Base-by-base conservation (phyloP, 2,329 filamentous ascomycete genomes). In the Pestalotiopsis sp. region DNA sequence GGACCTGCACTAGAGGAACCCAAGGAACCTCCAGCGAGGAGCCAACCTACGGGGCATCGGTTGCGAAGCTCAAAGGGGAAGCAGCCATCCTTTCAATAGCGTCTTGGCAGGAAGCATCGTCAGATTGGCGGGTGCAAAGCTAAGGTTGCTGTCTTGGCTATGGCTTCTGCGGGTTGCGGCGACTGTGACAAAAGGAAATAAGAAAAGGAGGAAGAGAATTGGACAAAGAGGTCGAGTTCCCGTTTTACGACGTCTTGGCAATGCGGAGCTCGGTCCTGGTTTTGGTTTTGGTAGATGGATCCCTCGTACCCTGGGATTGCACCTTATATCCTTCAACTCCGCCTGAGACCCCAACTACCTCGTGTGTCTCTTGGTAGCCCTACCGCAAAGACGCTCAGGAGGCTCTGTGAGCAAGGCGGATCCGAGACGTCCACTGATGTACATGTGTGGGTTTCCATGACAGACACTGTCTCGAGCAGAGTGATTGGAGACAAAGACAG, bases 41-140 rank as follows among this genome's bases (percentile, higher is more conserved):
- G 6, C 44, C 30, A 35, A 52, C 44, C 44, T n/a, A 52, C 44
- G 60, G 60, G 60, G 13, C 39, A 17, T 63, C 39, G 60, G 24
- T 48, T 55, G 62, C 62, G 48, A n/a, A 65, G 24, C 62, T 65
- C 35, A 65, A 65, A 65, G 24, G 56, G 62, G 62, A 65, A 65
- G 39, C 62, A 65, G 62, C 62, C 62, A 65, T 65, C 13, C 38
- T 56, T 35, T 24, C 26, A 11, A 56, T 65, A 65, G 62, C 48
- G 44, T 56, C 62, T 65, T 65, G 62, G 62, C 62, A 55, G n/a
- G 24, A 48, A 52, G 62, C 62, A 65, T 65, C 26, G 48, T 39
- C 35, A 55, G 52, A 24, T 57, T 38, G 62, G 40, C 35, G 22
- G 62, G 30, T 14, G 35, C 11, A 55, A n/a, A 58, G 58, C 58